Percentiles rank a stretch among this genome's conserved stretches.
Evolutionary conservation across 768 basidiomycete genomes (phyloP).

Genomic region (Crucibulum laeve): DNA sequence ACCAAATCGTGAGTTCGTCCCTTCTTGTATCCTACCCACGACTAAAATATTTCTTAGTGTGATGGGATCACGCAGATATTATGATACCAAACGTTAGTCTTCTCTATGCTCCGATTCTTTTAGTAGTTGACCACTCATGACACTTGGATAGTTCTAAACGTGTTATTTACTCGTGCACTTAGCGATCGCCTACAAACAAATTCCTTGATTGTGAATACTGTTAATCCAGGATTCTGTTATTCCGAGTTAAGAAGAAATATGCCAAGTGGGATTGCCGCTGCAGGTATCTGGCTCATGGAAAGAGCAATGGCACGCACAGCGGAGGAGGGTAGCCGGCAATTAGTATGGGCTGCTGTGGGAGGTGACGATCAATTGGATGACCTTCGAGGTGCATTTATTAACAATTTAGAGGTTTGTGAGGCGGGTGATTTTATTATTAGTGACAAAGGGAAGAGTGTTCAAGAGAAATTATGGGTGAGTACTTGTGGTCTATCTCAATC

Average conservation of each 20-base stretch:
- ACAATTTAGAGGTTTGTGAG: slow-evolving; percentile 16
- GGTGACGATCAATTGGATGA: slow-evolving; percentile 10
- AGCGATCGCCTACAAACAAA: slow-evolving; percentile 22
- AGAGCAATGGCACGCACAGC: slow-evolving; percentile 29
- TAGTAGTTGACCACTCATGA: background rate
- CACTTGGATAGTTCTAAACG: slow-evolving; percentile 29
- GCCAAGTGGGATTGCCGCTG: slow-evolving; percentile 11
- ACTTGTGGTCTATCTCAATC: no score
- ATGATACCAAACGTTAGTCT: slow-evolving; percentile 27
- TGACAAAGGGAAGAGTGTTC: slow-evolving; percentile 17
- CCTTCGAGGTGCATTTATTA: slow-evolving; percentile 26
- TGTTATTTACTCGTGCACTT: slow-evolving; percentile 35
- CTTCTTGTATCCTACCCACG: no score
- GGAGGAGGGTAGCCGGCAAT: slow-evolving; percentile 31
- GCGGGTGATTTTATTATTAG: slow-evolving; percentile 23
- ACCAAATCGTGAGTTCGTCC: slow-evolving; percentile 4
- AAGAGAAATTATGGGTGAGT: slow-evolving; percentile 28
- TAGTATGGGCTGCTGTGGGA: slow-evolving; percentile 27
- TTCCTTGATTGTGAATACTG: slow-evolving; percentile 27
- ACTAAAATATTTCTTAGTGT: background rate
- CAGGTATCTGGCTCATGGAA: slow-evolving; percentile 28
- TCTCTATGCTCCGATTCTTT: background rate
- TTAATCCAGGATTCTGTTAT: slow-evolving; percentile 41
- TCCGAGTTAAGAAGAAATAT: slow-evolving; percentile 27
- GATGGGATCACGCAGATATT: slow-evolving; percentile 15